Conservation (phyloP, 2,329 filamentous ascomycete genomes). For the Pochonia chlamydosporia region DNA sequence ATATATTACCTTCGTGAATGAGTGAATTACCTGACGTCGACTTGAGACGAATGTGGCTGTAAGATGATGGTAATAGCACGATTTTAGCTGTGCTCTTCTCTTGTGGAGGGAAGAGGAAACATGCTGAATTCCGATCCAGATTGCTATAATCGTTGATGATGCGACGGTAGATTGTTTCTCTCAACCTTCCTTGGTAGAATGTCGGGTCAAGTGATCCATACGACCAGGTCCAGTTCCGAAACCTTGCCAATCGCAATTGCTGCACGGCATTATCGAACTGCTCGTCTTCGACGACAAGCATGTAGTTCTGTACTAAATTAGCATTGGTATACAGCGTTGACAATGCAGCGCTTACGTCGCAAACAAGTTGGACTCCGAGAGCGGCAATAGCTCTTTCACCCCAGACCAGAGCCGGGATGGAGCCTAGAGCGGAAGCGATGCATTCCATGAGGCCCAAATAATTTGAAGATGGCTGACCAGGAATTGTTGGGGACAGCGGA, state of each 20-base stretch:
- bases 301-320: slow-evolving; percentile 1
- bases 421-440: slow-evolving; percentile 4
- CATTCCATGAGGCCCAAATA: slow-evolving; percentile 2
- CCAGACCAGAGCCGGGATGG: slow-evolving; percentile 1
- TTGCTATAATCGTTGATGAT: not conserved
- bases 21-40: too few relatives aligned
- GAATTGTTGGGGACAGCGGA: too few relatives aligned
- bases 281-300: slow-evolving; percentile 1
- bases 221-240: slow-evolving; percentile 4
- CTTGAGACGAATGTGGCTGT: too few relatives aligned
- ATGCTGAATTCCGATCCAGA: slow-evolving; percentile 2
- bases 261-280: slow-evolving; percentile 2
- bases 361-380: slow-evolving; percentile 2
- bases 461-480: too few relatives aligned
- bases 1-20: slow-evolving; percentile 3
- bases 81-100: slow-evolving; percentile 2
- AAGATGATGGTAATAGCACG: slow-evolving; percentile 2
- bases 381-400: slow-evolving; percentile 3
- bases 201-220: not conserved
- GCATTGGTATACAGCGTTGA: too few relatives aligned
- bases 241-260: slow-evolving; percentile 1
- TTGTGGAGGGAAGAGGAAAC: slow-evolving; percentile 2
- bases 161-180: slow-evolving; percentile 1
- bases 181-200: not conserved
- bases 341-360: not conserved